These are phyloP conservation scores for Whalleya microplaca DNA, from an alignment of 2,329 filamentous ascomycete species.

Conservation along the genomic window DNA sequence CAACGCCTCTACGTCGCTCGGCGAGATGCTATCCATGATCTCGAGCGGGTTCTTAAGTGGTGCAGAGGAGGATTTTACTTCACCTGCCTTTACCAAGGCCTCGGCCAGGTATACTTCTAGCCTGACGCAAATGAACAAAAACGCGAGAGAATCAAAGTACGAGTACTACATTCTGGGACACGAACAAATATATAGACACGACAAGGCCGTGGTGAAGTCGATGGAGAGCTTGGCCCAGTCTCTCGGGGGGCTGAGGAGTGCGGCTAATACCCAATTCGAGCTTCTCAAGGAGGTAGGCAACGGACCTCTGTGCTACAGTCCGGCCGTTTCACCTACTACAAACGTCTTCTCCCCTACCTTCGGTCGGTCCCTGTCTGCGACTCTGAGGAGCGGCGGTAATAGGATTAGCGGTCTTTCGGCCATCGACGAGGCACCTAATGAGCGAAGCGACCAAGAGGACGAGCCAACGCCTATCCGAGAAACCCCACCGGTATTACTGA, in stretches of 20 bases:
- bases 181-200: constrained; percentile 77
- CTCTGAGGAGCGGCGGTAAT: constrained; percentile 43
- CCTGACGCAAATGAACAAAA: constrained; percentile 73
- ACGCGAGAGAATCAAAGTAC: constrained; percentile 82
- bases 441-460: constrained; percentile 54
- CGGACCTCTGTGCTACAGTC: constrained; percentile 33
- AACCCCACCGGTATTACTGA: constrained; percentile 14
- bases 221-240: constrained; percentile 86
- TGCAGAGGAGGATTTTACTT: constrained; percentile 75
- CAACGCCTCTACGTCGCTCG: constrained; percentile 73
- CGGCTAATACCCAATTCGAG: constrained; percentile 85
- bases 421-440: constrained; percentile 66
- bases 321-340: constrained; percentile 37
- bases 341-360: constrained; percentile 38
- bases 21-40: constrained; percentile 80
- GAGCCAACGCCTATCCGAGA: constrained; percentile 23
- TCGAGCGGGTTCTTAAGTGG: constrained; percentile 84
- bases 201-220: constrained; percentile 79
- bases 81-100: constrained; percentile 65
- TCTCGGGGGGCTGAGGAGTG: constrained; percentile 86
- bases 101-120: constrained; percentile 67
- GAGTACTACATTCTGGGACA: constrained; percentile 84
- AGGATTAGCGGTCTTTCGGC: constrained; percentile 55
- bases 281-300: constrained; percentile 68
- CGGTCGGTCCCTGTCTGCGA: constrained; percentile 25